Base-by-base conservation (phyloP, 768 basidiomycete species). In the Boletus huronensis region DNA sequence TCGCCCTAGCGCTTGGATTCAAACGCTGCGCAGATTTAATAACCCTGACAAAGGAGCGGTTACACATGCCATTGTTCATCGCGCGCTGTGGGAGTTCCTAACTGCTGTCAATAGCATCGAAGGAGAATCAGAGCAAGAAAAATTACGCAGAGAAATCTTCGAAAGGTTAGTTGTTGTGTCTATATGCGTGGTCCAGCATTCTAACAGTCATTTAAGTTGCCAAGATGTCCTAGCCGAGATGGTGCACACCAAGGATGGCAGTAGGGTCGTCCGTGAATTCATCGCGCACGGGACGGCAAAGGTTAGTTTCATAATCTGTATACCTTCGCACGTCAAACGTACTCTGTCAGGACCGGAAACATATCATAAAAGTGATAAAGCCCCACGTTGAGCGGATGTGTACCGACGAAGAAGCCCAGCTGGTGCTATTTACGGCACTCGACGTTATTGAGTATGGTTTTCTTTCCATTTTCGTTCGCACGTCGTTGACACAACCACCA, bases 241-340 rank as follows among this genome's bases (percentile, higher is more conserved):
- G 80, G 91, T 94, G 0, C 94, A 98, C 64, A 98, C 94, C 16
- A 92, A 84, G 65, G 90, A 96, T 61, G 94, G 94, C 19, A 90
- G 91, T 54, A 83, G 90, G 21, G 85, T 82, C 26, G 93, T 90
- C 3, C 83, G 94, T 40, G 87, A 93, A 58, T 90, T 97, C 68
- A 78, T 96, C 35, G 90, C 87, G 0, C 78, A 80, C 41, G 92
- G 92, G 5, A 82, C 80, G 13, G 92, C 94, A 5, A 98, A 97
- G 75, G 89, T 86, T 19, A 67, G 62, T 38, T 21, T 5, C 13
- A 5, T 21, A 11, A 25, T 26, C 14, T 9, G 23, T 31, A 14
- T 36, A 14, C n/a, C 34, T 38, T 19, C 44, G 2, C 39, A 14
- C 6, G 19, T 36, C 31, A 23, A 39, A 38, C 52, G 38, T 28